phyloP scores from a whole-genome alignment of 139 green algal genomes.

The Mesotaenium endlicherianum region DNA sequence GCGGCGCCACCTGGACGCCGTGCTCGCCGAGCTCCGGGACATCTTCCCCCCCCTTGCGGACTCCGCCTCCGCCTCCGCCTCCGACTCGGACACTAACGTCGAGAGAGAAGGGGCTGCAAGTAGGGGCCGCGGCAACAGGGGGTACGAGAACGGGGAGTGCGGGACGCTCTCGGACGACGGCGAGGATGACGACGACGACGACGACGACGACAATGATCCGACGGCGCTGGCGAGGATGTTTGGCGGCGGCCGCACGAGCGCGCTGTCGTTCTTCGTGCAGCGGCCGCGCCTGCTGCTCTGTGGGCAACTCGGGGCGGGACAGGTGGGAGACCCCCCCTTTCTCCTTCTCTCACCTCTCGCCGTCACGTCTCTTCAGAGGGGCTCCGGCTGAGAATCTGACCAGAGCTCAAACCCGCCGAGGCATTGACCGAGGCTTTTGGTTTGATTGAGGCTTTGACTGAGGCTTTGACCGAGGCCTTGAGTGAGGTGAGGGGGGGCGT shows the following conservation, averaged over 20 bases:
- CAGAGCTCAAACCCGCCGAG: too few species aligned
- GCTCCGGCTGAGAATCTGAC: too few species aligned
- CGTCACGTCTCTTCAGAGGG: too few species aligned
- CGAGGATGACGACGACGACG: slow-evolving; percentile 34
- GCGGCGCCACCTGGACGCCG: background rate
- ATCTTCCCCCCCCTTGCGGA: slow-evolving; percentile 66
- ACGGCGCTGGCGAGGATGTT: background rate
- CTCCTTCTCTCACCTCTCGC: background rate
- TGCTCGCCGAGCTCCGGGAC: slow-evolving; percentile 44
- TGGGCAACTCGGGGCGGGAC: slow-evolving; percentile 28
- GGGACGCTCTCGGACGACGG: slow-evolving; percentile 22
- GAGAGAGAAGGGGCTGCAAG: slow-evolving; percentile 18
- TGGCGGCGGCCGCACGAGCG: background rate
- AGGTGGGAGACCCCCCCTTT: background rate
- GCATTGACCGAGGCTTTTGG: too few species aligned
- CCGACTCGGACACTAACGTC: slow-evolving; percentile 16
- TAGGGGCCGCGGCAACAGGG: background rate
- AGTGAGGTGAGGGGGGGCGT: too few species aligned
- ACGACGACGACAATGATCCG: slow-evolving; percentile 17
- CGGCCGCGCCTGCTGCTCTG: slow-evolving; percentile 55
- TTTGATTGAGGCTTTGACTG: too few species aligned
- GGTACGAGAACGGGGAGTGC: background rate
- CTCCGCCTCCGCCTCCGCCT: too few species aligned
- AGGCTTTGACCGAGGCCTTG: too few species aligned
- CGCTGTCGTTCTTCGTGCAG: slow-evolving; percentile 9